A percentile compares a stretch with the other conserved stretches of the same genome.
Conservation (phyloP, 2,329 filamentous ascomycete genomes). For the Lecanicillium sp. region DNA sequence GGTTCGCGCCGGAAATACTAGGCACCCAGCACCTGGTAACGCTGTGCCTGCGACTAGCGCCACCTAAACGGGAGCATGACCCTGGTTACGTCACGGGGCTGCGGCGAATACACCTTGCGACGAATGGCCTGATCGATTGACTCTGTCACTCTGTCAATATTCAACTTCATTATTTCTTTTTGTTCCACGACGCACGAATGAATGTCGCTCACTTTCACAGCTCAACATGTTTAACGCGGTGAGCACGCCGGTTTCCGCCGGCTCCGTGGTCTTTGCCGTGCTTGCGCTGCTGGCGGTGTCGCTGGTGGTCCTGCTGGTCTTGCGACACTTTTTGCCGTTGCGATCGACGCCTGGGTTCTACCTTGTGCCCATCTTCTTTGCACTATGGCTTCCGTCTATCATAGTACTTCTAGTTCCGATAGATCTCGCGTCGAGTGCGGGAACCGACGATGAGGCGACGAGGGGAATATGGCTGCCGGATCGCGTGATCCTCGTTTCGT, state of each 20-base stretch:
- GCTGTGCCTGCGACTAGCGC: too few relatives aligned
- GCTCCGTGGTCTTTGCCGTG: constrained; percentile 72
- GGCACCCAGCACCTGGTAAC: too few relatives aligned
- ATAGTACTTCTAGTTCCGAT: constrained; percentile 91
- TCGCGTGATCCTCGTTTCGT: constrained; percentile 72
- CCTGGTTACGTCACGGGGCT: too few relatives aligned
- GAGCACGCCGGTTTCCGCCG: constrained; percentile 55
- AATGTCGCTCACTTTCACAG: background rate
- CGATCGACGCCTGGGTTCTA: constrained; percentile 87
- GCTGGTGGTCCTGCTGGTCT: constrained; percentile 69
- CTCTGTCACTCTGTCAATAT: too few relatives aligned
- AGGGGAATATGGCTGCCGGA: constrained; percentile 84
- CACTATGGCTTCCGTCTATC: constrained; percentile 85
- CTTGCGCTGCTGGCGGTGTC: constrained; percentile 68
- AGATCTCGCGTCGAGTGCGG: constrained; percentile 81
- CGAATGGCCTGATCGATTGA: too few relatives aligned
- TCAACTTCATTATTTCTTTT: too few relatives aligned
- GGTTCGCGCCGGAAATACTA: too few relatives aligned
- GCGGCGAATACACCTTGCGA: too few relatives aligned
- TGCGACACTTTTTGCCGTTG: constrained; percentile 84
- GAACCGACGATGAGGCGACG: constrained; percentile 60
- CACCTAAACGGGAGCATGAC: too few relatives aligned
- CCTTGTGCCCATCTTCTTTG: constrained; percentile 86
- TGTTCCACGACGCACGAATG: too few relatives aligned
- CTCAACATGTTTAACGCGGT: constrained; percentile 43